Evolutionary conservation across 83 land plant species (phyloP).

Genomic region (Thuja plicata): DNA sequence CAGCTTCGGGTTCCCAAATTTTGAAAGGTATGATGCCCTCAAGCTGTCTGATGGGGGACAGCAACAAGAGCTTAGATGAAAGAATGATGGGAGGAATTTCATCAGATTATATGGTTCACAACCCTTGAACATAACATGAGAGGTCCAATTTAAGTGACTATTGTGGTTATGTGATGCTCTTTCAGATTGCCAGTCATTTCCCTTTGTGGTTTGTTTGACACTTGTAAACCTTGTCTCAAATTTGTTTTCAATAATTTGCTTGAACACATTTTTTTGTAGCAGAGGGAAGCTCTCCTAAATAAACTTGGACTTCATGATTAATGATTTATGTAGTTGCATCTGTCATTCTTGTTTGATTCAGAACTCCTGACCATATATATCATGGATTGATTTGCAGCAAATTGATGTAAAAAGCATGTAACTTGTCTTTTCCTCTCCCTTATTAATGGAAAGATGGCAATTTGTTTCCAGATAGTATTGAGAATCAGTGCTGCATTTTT

Average conservation of each 20-base stretch:
- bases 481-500: not conserved
- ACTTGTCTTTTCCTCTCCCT: not conserved
- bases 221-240: not conserved
- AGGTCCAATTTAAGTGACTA: not conserved
- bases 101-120: conserved; percentile 14
- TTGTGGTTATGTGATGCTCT: not conserved
- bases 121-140: conserved; percentile 5
- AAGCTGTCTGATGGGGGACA: conserved; percentile 11
- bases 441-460: not conserved
- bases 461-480: not conserved
- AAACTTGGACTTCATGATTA: conserved; percentile 1
- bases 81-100: conserved; percentile 14
- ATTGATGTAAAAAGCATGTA: not conserved
- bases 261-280: conserved; percentile 11
- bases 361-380: not conserved
- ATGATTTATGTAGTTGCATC: not conserved
- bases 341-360: conserved; percentile 6
- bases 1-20: conserved; percentile 8
- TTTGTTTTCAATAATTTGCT: conserved; percentile 13
- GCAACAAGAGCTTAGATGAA: conserved; percentile 12
- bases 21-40: conserved; percentile 12
- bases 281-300: conserved; percentile 10
- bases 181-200: not conserved
- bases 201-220: conserved; percentile 9
- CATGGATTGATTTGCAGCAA: not conserved